Base-by-base conservation (phyloP, 306 rosid species). In the Rosa lucieae region DNA sequence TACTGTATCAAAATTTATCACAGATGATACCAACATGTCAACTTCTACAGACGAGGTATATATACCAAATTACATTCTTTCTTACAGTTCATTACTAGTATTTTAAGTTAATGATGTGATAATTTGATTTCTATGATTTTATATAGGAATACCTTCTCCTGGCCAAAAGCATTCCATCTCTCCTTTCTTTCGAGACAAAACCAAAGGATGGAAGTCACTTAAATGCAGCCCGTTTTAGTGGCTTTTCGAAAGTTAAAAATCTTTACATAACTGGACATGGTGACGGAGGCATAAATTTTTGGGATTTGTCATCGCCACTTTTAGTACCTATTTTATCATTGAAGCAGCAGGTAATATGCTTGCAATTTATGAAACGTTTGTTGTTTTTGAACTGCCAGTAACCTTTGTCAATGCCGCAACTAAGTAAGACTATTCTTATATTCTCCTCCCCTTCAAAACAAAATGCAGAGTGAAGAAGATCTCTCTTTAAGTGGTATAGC, bases 181-280 rank as follows among this genome's bases (percentile, higher is more conserved):
- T 90, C 59, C 79, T 94, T 81, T 83, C 92, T 47, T 71, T 69
- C 0, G 95, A 89, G 82, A 72, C 84, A 81, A 94, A 89, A 69
- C 80, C 72, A 11, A 92, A 82, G 82, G 97, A 91, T 43, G 92
- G 87, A 80, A 51, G 83, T 73, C 79, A 53, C 82, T 62, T 81
- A 51, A 81, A 78, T 81, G 73, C 91, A 32, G 70, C 84, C 56
- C 86, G 81, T 67, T 92, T 94, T 75, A 73, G 81, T 63, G 97
- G 97, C 87, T 94, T 94, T 87, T 89, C 88, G 13, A 90, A 69
- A 77, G 80, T 86, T 11, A 88, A 80, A 80, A 90, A 87, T 84
- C 44, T 94, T 83, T 92, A 92, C 86, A 90, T 94, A 82, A 88
- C 93, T 65, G 98, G 98, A 83, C 98, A 94, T 76, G 78, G 82